These are phyloP conservation scores for Vigna trinervia DNA, from an alignment of 306 rosid genomes.

Conservation along the genomic window DNA sequence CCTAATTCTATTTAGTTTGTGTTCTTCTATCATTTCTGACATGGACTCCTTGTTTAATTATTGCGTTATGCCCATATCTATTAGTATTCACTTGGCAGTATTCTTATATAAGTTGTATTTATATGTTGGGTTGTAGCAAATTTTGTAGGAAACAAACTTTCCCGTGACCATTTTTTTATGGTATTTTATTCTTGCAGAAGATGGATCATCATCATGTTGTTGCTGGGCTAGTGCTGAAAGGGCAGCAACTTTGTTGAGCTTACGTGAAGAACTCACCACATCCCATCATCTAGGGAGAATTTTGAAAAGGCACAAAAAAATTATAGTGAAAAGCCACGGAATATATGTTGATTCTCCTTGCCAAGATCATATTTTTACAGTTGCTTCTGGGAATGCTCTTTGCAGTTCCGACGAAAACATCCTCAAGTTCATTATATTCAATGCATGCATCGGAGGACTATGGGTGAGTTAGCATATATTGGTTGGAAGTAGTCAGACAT, in stretches of 20 bases:
- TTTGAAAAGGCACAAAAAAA: constrained; percentile 59
- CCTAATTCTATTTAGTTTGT: constrained; percentile 22
- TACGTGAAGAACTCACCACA: constrained; percentile 59
- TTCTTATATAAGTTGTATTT: background rate
- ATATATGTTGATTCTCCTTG: constrained; percentile 59
- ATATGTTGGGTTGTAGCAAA: background rate
- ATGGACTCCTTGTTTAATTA: constrained; percentile 1
- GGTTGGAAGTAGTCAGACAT: background rate
- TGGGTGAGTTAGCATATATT: constrained; percentile 68
- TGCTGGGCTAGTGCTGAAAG: constrained; percentile 90
- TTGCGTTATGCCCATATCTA: constrained; percentile 18
- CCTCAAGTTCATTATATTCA: constrained; percentile 63
- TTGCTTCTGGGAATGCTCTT: constrained; percentile 58
- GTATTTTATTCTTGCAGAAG: constrained; percentile 60
- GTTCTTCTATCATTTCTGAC: constrained; percentile 9
- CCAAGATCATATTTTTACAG: constrained; percentile 68
- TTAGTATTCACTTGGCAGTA: constrained; percentile 1
- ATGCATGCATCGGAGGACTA: constrained; percentile 64
- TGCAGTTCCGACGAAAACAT: constrained; percentile 68
- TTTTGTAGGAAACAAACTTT: background rate
- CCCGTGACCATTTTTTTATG: background rate
- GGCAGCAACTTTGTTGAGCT: constrained; percentile 78
- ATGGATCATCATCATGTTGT: constrained; percentile 80
- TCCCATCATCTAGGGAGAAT: constrained; percentile 60
- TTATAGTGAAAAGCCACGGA: constrained; percentile 70